These are phyloP conservation scores for Metschnikowia proteae DNA, from an alignment of 805 yeast genomes.

Conservation along the genomic window DNA sequence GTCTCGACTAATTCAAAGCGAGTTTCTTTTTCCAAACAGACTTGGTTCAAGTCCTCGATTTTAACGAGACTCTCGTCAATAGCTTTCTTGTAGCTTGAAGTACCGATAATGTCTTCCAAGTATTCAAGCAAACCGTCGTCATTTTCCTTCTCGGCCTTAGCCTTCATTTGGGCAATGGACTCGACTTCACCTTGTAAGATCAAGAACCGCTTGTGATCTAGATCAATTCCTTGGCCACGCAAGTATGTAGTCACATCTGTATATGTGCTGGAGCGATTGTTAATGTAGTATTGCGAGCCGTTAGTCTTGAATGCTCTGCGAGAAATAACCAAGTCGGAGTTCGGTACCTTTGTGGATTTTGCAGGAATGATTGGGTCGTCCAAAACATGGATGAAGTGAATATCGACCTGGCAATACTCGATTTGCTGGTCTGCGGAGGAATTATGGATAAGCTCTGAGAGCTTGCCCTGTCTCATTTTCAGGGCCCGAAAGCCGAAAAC, in stretches of 20 bases:
- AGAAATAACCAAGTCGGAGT: constrained; percentile 63
- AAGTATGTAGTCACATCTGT: constrained; percentile 73
- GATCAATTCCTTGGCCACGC: constrained; percentile 81
- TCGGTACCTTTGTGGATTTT: constrained; percentile 40
- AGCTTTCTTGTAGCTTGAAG: constrained; percentile 72
- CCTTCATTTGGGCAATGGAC: constrained; percentile 96
- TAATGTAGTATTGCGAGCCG: constrained; percentile 72
- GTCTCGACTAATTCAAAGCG: constrained; percentile 76
- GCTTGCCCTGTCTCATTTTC: constrained; percentile 93
- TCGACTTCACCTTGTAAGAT: constrained; percentile 98
- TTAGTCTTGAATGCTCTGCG: constrained; percentile 78
- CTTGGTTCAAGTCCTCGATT: constrained; percentile 73
- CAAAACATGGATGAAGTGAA: constrained; percentile 73
- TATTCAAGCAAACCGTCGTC: constrained; percentile 95
- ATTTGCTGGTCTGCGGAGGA: constrained; percentile 62
- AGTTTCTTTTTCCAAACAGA: constrained; percentile 74
- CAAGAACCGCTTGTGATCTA: constrained; percentile 90
- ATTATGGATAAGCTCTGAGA: constrained; percentile 90
- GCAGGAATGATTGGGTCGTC: constrained; percentile 47
- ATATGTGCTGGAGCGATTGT: constrained; percentile 66
- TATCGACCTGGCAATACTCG: constrained; percentile 83
- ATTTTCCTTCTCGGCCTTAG: constrained; percentile 87
- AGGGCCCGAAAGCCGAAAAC: constrained; percentile 96
- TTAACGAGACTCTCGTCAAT: constrained; percentile 62
- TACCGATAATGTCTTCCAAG: constrained; percentile 94